Base-by-base conservation (phyloP, 148 eudicot genomes). In the Arctostaphylos glauca region DNA sequence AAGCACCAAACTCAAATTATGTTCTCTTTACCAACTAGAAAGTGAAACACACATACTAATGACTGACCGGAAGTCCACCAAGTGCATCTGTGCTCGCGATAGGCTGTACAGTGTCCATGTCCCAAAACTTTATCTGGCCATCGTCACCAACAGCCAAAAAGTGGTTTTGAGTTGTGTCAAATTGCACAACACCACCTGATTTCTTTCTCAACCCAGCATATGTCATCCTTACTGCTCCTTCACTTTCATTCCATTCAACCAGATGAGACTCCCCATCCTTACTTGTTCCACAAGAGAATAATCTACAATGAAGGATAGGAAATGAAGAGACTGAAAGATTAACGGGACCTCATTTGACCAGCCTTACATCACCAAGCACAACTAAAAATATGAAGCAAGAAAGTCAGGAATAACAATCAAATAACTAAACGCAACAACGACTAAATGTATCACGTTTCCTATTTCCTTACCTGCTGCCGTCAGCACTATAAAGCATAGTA, bases 241-340 rank as follows among this genome's bases (percentile, higher is more conserved):
- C 98, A 80, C 93, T 94, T 86, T 95, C 98, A 87, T 95, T 95
- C 98, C 98, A 95, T 86, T 95, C 98, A 72, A 95, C 98, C 81
- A 95, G 88, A 84, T 80, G 88, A 56, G 96, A 91, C 9, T 95
- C 98, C 77, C 98, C 98, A 62, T 95, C 98, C 87, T 95, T 94
- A 81, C 95, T 91, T 43, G 98, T 94, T 82, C 98, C 98, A 87
- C 98, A 95, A 5, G 98, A 95, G 91, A 95, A 95, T 82, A 95
- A 82, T 85, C 98, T 95, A 85, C 66, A 86, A 82, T 23, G 82
- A 54, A 70, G 50, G 38, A 21, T 60, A 18, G 41, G 12, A 38
- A 60, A 74, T 19, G 25, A 31, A 60, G 15, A 81, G 14, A 54
- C 50, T 21, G 52, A 79, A 72, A 68, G 21, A 2, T 4, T 48